Base-by-base conservation (phyloP, 768 basidiomycete species). In the Sporobolomyces phaffii region DNA sequence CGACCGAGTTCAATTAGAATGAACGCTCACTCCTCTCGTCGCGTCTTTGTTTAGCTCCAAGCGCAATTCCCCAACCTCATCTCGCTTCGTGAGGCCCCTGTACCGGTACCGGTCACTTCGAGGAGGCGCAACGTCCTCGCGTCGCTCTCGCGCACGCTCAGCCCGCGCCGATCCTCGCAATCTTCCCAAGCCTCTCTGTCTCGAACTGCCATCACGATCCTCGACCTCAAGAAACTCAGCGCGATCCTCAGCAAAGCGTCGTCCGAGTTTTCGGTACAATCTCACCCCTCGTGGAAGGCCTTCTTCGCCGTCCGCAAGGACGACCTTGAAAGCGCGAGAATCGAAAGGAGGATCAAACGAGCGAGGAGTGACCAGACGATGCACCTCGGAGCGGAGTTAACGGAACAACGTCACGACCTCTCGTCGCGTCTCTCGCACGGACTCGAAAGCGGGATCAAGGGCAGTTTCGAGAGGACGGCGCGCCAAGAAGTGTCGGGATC, bases 241-340 rank as follows among this genome's bases (percentile, higher is more conserved):
- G 82, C 87, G 24, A 90, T 91, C 77, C 81, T 94, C 65, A 91
- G 90, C 5, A 83, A 84, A 2, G 76, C 91, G 38, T 85, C 91
- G 60, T 90, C 89, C 70, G 82, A 85, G 47, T 78, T 82, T 6
- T 75, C 80, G 5, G 76, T 92, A 45, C 84, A 88, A 40, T 82
- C 83, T 60, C 80, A 85, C 24, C 83, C 85, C 48, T 80, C 84
- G 2, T 94, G 91, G 91, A 88, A 87, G 75, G 84, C 87, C 20
- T 94, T 94, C 73, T 87, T 92, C 61, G 81, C 85, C 50, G 89
- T 91, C 11, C 83, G 91, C 62, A 87, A 85, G 5, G 91, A 93
- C 74, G 91, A 94, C 77, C 78, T 93, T 56, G 86, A 92, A 80
- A 91, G 89, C 72, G 86, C 86, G 9, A 85, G 90, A 48, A 85